These are phyloP conservation scores for Elsinoe ampelina DNA, from an alignment of 2,329 filamentous ascomycete species.

Conservation along the genomic window DNA sequence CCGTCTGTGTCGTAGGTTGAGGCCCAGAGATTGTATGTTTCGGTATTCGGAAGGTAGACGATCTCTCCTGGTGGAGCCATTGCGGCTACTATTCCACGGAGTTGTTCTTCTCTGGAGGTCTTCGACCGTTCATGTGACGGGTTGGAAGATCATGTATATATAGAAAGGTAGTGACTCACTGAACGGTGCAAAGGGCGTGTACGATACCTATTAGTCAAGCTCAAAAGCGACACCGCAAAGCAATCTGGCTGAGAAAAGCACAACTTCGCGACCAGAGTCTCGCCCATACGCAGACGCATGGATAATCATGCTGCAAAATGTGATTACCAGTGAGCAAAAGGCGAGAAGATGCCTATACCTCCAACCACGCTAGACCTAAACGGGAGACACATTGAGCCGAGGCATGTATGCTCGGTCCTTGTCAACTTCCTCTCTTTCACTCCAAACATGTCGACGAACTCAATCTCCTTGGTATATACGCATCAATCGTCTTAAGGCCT, in stretches of 20 bases:
- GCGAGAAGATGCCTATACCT: too few species aligned
- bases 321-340: too few species aligned
- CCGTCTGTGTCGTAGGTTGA: slow-evolving; percentile 55
- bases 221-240: background rate
- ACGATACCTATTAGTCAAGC: background rate
- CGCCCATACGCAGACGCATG: too few species aligned
- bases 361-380: slow-evolving; percentile 1
- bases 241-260: background rate
- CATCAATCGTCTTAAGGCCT: background rate
- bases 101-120: background rate
- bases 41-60: slow-evolving; percentile 26
- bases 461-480: background rate
- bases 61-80: background rate
- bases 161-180: background rate
- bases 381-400: background rate
- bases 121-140: too few species aligned
- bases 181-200: background rate
- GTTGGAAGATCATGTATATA: background rate
- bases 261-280: background rate
- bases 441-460: background rate
- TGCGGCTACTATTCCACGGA: too few species aligned
- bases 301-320: too few species aligned
- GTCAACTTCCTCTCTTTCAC: background rate
- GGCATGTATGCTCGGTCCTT: background rate
- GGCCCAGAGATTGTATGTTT: slow-evolving; percentile 44